These are phyloP conservation scores for Trichomonas gallinae DNA, from an alignment of 208 protist species.

Conservation along the genomic window DNA sequence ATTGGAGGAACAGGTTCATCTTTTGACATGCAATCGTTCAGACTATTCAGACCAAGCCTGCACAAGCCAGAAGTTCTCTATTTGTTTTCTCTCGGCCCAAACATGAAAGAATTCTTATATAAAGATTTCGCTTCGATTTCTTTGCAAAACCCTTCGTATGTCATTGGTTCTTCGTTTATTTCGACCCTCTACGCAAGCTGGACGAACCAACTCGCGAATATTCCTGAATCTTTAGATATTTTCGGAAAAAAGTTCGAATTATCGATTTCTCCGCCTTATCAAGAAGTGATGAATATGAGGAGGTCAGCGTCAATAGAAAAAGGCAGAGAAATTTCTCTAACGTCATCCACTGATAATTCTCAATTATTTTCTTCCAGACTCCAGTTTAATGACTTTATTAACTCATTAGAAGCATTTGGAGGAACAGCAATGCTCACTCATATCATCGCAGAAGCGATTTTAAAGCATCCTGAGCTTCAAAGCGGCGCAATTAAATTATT, in stretches of 20 bases:
- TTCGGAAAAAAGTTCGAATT: neutral
- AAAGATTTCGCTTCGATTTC: neutral
- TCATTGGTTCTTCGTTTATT: neutral
- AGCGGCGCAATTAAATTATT: neutral
- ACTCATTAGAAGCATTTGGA: neutral
- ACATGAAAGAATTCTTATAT: neutral
- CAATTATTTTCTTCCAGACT: neutral
- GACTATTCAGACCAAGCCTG: neutral
- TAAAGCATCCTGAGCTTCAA: neutral
- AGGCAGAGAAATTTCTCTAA: neutral
- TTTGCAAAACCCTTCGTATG: neutral
- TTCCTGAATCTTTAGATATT: too few relatives aligned
- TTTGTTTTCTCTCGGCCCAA: neutral
- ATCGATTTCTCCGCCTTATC: neutral
- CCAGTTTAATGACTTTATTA: neutral
- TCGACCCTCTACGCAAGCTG: neutral
- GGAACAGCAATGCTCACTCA: neutral
- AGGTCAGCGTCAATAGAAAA: neutral
- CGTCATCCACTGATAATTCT: neutral
- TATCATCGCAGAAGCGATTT: neutral
- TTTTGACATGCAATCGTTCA: neutral
- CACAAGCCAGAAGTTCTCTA: neutral
- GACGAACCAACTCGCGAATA: neutral
- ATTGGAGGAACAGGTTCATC: neutral
- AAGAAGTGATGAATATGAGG: neutral